Base-by-base conservation (phyloP, 805 yeast genomes). In the Pichia sporocuriosa region DNA sequence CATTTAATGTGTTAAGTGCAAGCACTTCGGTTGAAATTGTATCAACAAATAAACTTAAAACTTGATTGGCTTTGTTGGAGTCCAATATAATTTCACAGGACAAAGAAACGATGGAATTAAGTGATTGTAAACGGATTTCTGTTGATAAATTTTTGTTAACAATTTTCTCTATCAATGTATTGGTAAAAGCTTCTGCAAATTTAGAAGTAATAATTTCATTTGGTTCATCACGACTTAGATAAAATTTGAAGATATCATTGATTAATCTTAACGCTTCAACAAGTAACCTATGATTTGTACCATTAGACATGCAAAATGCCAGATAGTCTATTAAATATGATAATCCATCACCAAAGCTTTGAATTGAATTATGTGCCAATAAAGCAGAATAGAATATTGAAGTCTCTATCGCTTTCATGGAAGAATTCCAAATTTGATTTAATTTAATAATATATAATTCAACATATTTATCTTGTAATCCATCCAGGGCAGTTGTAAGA, bases 351-450 rank as follows among this genome's bases (percentile, higher is more conserved):
- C 63, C 69, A 40, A 68, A 57, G 31, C 46, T 54, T 20, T 53
- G 40, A 26, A 68, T 39, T 4, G 59, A 48, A 43, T 64, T 66
- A 10, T 56, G 54, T 6, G 46, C 38, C n/a, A 69, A 43, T 1
- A 67, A 43, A 1, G 62, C 51, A 3, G 64, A 54, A 41, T 67
- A 68, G 38, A 69, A 65, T 40, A 53, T 65, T 35, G 66, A 44
- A 20, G 62, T 45, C 16, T 64, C 70, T 23, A 62, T 46, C 12
- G 58, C 61, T 16, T 57, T 50, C 5, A 37, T 15, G 13, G 50
- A 30, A 13, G 43, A 34, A 12, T 57, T 54, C 27, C 57, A 48
- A 24, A 55, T 13, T 11, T 40, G 40, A 19, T 47, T 36, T 2
- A 60, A 41, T 32, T 46, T 47, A 4, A 40, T 28, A 13, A 61